phyloP scores from a whole-genome alignment of 2,329 filamentous ascomycete species.

The Neonectria coccinea region DNA sequence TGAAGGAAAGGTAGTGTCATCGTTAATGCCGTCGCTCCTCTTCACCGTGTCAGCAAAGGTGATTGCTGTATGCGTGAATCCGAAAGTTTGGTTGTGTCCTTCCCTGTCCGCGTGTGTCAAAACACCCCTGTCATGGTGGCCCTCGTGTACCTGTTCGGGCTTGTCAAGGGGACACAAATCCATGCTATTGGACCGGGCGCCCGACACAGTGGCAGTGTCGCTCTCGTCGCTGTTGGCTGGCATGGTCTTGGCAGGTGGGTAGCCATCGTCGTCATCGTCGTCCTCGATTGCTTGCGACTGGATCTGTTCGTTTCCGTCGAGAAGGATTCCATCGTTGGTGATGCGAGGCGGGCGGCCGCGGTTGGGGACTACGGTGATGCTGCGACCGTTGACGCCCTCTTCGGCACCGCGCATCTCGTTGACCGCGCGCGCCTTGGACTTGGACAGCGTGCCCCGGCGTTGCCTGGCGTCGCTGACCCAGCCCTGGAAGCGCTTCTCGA shows the following conservation, averaged over 20 bases:
- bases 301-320: conserved; percentile 48
- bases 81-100: conserved; percentile 21
- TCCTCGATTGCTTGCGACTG: conserved; percentile 43
- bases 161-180: conserved; percentile 40
- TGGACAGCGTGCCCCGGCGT: conserved; percentile 72
- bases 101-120: conserved; percentile 10
- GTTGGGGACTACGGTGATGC: conserved; percentile 74
- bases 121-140: conserved; percentile 25
- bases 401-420: conserved; percentile 64
- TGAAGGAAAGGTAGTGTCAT: conserved; percentile 62
- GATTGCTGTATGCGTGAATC: conserved; percentile 57
- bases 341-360: conserved; percentile 66
- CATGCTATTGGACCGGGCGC: conserved; percentile 43
- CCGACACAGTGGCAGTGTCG: conserved; percentile 49
- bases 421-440: conserved; percentile 66
- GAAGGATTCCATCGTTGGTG: conserved; percentile 70
- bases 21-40: conserved; percentile 66
- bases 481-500: conserved; percentile 93
- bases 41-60: conserved; percentile 77
- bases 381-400: conserved; percentile 72
- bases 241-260: conserved; percentile 40
- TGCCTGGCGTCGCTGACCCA: conserved; percentile 79
- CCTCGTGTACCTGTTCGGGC: conserved; percentile 31
- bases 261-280: conserved; percentile 49
- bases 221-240: conserved; percentile 53